These are phyloP conservation scores for Malassezia restricta DNA, from an alignment of 1,284 basidiomycete species.

Conservation along the genomic window DNA sequence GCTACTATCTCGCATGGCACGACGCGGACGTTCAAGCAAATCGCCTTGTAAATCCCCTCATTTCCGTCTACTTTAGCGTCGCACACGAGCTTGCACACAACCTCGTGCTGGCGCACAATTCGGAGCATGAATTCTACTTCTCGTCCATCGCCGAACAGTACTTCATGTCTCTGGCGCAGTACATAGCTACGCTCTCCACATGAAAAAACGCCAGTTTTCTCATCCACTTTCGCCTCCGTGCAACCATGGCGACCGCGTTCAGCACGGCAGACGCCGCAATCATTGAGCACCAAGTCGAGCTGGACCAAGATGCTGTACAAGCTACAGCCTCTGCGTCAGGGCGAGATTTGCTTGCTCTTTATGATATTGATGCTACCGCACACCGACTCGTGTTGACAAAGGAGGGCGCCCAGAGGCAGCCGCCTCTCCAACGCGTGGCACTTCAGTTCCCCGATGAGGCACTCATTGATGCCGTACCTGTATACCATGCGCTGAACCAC, in stretches of 20 bases:
- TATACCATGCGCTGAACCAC: conserved; percentile 53
- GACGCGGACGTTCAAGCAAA: conserved; percentile 58
- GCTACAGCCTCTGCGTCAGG: conserved; percentile 29
- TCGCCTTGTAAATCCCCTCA: conserved; percentile 58
- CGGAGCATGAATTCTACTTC: conserved; percentile 77
- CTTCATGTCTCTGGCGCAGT: conserved; percentile 45
- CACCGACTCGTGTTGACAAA: conserved; percentile 3
- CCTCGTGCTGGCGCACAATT: conserved; percentile 58
- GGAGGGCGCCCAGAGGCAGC: not conserved
- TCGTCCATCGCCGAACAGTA: conserved; percentile 70
- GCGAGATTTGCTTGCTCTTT: conserved; percentile 24
- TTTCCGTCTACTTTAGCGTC: conserved; percentile 76
- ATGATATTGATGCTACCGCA: conserved; percentile 30
- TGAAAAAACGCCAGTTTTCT: not conserved
- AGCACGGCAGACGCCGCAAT: conserved; percentile 38
- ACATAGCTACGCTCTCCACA: conserved; percentile 14
- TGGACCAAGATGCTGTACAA: conserved; percentile 25
- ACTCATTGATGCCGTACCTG: conserved; percentile 69
- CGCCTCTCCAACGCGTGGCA: conserved; percentile 48
- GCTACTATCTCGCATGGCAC: conserved; percentile 76
- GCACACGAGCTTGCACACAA: conserved; percentile 77
- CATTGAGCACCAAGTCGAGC: conserved; percentile 26
- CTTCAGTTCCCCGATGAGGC: conserved; percentile 95
- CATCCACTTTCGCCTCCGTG: not conserved
- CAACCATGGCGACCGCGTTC: conserved; percentile 15